Base-by-base conservation (phyloP, 768 basidiomycete genomes). In the Lactarius tabidus region DNA sequence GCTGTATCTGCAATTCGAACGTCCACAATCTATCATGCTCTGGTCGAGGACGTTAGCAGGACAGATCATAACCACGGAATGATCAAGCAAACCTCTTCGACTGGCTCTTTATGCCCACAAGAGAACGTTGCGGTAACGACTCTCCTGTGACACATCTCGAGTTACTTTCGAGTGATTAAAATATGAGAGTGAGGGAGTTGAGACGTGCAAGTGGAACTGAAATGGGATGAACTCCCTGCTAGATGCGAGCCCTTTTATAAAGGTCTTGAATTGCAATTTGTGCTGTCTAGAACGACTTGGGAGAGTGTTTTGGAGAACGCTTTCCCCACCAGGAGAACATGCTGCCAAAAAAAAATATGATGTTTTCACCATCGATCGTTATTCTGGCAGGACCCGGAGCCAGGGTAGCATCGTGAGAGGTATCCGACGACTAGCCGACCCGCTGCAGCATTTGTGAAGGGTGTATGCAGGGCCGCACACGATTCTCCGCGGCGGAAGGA, bases 381-480 rank as follows among this genome's bases (percentile, higher is more conserved):
- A 54, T 9, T 51, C 41, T 43, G 56, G 67, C 35, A 60, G 56
- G 39, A 38, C 56, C 67, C 67, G 64, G 59, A 20, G 31, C 64
- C 56, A 58, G 28, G 59, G 59, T 33, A 31, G 55, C 36, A 20
- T 55, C 63, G 26, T 48, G 52, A 67, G 57, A 48, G 64, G 56
- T 26, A 51, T 26, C 39, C 60, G 33, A 43, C 31, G 38, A 23
- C 35, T 59, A 60, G 36, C 65, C 59, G 41, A 52, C 66, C 53
- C 59, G 31, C 54, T 66, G 60, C 60, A 58, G 64, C 56, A 41
- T 55, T 66, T 54, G 65, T 62, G 65, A 66, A 66, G 65, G 65
- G 65, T 58, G 43, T 62, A 51, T 58, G 57, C 39, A 62, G 61
- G 65, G 62, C 60, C 56, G 56, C 57, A 53, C 54, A 60, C 48